These are phyloP conservation scores for Emericellopsis atlantica DNA, from an alignment of 2,329 filamentous ascomycete genomes.

Conservation along the genomic window DNA sequence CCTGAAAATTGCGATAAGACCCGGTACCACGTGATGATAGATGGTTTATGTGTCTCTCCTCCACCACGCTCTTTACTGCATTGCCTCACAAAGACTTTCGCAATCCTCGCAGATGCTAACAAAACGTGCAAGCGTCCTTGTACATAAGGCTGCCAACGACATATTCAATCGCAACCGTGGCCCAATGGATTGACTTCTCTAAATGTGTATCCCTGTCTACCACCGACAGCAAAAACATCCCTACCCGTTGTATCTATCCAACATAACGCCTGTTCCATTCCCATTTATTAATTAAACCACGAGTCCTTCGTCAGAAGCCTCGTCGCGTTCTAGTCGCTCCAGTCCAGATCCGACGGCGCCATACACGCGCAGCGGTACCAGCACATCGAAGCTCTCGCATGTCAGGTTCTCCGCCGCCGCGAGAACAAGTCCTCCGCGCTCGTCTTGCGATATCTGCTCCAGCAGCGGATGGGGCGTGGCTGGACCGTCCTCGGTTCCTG, in stretches of 20 bases:
- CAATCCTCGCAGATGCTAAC: too few species aligned
- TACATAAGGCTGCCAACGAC: too few species aligned
- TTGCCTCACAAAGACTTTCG: too few species aligned
- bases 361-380: constrained; percentile 74
- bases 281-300: constrained; percentile 15
- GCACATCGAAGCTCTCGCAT: constrained; percentile 85
- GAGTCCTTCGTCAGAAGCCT: constrained; percentile 34
- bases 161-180: too few species aligned
- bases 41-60: too few species aligned
- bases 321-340: constrained; percentile 42
- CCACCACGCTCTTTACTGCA: too few species aligned
- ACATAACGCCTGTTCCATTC: not conserved
- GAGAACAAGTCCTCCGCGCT: constrained; percentile 59
- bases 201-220: too few species aligned
- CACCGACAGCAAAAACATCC: too few species aligned
- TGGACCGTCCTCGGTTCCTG: constrained; percentile 13
- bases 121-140: too few species aligned
- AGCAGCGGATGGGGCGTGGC: constrained; percentile 38
- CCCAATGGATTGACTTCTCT: too few species aligned
- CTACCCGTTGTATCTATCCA: not conserved
- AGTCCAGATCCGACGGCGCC: constrained; percentile 45
- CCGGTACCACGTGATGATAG: too few species aligned
- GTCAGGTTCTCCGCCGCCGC: constrained; percentile 67
- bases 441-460: constrained; percentile 68
- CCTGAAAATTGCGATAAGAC: too few species aligned